A percentile compares a stretch with the other conserved stretches of the same genome.
phyloP scores from a whole-genome alignment of 2,329 filamentous ascomycete species.

The Phialemoniopsis sp. region DNA sequence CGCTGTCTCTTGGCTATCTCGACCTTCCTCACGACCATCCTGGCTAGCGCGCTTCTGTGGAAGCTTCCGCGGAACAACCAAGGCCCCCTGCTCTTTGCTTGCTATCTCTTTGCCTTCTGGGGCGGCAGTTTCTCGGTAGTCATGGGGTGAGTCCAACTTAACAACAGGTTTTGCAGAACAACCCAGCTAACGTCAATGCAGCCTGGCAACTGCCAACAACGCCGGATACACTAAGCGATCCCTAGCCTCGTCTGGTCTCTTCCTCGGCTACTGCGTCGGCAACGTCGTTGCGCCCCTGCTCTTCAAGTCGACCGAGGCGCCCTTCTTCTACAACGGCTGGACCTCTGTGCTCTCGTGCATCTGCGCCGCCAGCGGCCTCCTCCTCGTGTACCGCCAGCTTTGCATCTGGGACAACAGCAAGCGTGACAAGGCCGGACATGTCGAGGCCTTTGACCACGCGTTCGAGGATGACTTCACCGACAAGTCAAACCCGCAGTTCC shows the following conservation, averaged over 20 bases:
- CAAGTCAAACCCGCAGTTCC: slow-evolving; percentile 20
- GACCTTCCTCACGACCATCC: slow-evolving; percentile 35
- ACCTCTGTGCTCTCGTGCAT: slow-evolving; percentile 28
- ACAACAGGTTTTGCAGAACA: too few species aligned
- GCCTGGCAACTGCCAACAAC: slow-evolving; percentile 46
- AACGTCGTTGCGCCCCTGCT: slow-evolving; percentile 35
- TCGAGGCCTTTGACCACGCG: slow-evolving; percentile 45
- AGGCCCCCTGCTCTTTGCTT: slow-evolving; percentile 41
- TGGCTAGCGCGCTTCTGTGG: slow-evolving; percentile 37
- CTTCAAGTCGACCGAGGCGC: too few species aligned
- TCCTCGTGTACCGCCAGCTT: slow-evolving; percentile 36
- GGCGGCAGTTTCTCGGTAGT: slow-evolving; percentile 42
- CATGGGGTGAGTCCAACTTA: too few species aligned
- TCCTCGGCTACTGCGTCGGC: slow-evolving; percentile 47
- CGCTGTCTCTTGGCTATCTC: slow-evolving; percentile 31
- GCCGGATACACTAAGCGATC: slow-evolving; percentile 48
- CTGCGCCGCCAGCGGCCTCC: too few species aligned
- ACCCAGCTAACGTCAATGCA: too few species aligned
- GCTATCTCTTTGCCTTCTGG: slow-evolving; percentile 39
- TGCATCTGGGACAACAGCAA: slow-evolving; percentile 37
- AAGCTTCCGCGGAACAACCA: slow-evolving; percentile 31
- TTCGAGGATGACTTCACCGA: slow-evolving; percentile 49
- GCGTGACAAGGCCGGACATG: slow-evolving; percentile 33
- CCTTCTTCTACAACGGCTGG: slow-evolving; percentile 31
- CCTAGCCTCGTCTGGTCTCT: slow-evolving; percentile 41